Conservation (phyloP, 164 flowering plant genomes). For the Chimonanthus praecox region DNA sequence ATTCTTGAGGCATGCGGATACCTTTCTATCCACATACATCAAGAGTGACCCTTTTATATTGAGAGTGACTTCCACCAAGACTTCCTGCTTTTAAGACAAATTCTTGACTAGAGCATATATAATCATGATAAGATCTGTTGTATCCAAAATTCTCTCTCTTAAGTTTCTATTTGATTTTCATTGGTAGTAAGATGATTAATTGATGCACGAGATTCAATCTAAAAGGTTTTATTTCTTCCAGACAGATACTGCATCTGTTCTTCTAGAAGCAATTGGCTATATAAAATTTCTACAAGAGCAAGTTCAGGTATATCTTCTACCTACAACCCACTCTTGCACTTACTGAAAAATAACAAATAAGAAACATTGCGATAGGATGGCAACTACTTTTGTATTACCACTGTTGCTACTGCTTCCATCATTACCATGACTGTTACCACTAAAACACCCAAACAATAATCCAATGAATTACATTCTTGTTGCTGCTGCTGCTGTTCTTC, state of each 20-base stretch:
- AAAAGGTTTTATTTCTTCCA: conserved; percentile 18
- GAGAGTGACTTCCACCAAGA: too few species aligned
- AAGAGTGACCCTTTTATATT: too few species aligned
- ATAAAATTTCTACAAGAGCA: conserved; percentile 64
- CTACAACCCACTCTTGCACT: neutral
- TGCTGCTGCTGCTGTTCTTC: neutral
- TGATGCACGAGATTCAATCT: neutral
- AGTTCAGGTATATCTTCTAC: conserved; percentile 42
- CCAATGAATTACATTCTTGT: neutral
- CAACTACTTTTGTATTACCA: too few species aligned
- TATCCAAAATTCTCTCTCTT: too few species aligned
- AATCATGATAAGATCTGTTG: too few species aligned
- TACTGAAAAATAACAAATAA: neutral
- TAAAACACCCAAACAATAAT: neutral
- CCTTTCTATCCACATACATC: too few species aligned
- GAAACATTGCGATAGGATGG: neutral
- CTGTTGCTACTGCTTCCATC: too few species aligned
- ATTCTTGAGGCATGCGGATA: too few species aligned
- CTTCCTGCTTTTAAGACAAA: too few species aligned
- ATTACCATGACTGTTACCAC: neutral
- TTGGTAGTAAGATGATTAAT: neutral
- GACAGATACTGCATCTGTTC: conserved; percentile 78
- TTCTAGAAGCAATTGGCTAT: conserved; percentile 53
- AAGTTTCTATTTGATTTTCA: neutral
- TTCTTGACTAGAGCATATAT: too few species aligned